Base-by-base conservation (phyloP, 202 grass and related monocot species). In the Panicum hallii region DNA sequence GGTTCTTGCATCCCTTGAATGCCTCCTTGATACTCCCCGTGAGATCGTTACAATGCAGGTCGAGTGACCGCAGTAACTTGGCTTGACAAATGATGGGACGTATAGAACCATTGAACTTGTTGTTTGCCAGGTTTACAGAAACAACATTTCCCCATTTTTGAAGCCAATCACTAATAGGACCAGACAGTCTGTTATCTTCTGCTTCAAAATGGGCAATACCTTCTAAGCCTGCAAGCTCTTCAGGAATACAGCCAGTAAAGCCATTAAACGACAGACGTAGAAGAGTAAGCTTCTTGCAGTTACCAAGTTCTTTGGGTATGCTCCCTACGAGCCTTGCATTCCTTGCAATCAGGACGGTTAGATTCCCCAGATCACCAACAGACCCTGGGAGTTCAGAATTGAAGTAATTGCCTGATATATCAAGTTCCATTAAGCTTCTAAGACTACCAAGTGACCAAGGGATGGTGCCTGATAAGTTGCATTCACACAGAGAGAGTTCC, bases 371-470 rank as follows among this genome's bases (percentile, higher is more conserved):
- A 50, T 91, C 77, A 69, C 89, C 92, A 8, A 97, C 67, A 78
- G 60, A 75, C 20, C 47, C 22, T 54, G 89, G 89, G 46, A 97
- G 55, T 61, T 87, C 82, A 14, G 82, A 57, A 72, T 67, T 77
- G 50, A 97, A 94, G 28, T 49, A 82, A 65, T 97, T 97, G 23
- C 83, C 80, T 13, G 89, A 97, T 84, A 97, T 87, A 63, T 93
- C 90, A 32, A 94, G 75, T 79, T 69, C 49, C 0, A 62, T 57
- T 83, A 94, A 84, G 58, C 83, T 92, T 88, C 78, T 58, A 8
- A 97, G 89, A 69, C 66, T 65, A 10, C 87, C 43, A 13, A 93
- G 90, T 82, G 88, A 86, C 72, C n/a, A 61, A 45, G 95, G 90
- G 60, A 94, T 82, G 55, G 75, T 65, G 50, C 90, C 90, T 16